Conservation (phyloP, 805 yeast species). For the Kazachstania bromeliacearum region DNA sequence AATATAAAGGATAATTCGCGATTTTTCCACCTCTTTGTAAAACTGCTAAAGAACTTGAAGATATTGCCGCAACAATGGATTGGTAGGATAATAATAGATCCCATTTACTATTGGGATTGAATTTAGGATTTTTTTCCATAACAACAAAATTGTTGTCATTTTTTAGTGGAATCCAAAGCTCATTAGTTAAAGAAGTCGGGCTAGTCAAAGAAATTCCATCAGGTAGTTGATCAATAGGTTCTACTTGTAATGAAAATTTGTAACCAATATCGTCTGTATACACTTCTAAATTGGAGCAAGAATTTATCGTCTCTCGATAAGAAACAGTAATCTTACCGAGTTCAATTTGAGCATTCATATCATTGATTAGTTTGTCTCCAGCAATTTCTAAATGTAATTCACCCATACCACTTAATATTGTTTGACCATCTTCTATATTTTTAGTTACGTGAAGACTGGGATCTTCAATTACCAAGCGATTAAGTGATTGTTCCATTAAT, state of each 20-base stretch:
- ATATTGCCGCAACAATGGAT: constrained; percentile 42
- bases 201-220: constrained; percentile 8
- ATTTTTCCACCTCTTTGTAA: constrained; percentile 60
- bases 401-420: constrained; percentile 95
- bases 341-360: constrained; percentile 71
- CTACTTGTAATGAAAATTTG: constrained; percentile 14
- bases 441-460: constrained; percentile 68
- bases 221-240: constrained; percentile 8
- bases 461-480: constrained; percentile 68
- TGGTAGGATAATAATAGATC: constrained; percentile 39
- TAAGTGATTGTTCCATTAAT: constrained; percentile 60
- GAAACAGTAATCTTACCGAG: constrained; percentile 83
- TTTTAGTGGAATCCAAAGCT: constrained; percentile 22
- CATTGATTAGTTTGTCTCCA: constrained; percentile 64
- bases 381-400: constrained; percentile 91
- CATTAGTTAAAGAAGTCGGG: constrained; percentile 20
- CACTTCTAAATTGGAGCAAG: constrained; percentile 6
- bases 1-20: constrained; percentile 41
- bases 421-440: constrained; percentile 84
- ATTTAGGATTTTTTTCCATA: constrained; percentile 21
- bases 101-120: constrained; percentile 36
- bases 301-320: constrained; percentile 60
- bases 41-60: constrained; percentile 51
- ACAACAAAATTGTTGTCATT: constrained; percentile 30
- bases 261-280: constrained; percentile 11